phyloP scores from a whole-genome alignment of 495 filamentous ascomycete genomes.

The Echria macrotheca region DNA sequence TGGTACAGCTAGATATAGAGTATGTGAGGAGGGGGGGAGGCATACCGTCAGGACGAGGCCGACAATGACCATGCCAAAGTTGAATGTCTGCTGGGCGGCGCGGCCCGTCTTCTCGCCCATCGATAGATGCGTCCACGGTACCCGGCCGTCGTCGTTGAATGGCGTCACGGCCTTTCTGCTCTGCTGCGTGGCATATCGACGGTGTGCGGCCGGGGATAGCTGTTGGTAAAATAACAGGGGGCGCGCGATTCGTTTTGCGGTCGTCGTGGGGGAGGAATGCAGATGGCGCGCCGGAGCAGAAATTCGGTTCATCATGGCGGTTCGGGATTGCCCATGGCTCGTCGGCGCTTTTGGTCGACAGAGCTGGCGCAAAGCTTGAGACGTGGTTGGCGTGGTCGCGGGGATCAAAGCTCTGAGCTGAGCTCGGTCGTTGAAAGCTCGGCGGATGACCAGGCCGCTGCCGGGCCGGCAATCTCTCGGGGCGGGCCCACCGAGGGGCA shows the following conservation, averaged over 20 bases:
- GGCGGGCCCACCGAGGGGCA: constrained; percentile 11
- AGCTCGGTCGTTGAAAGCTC: not conserved
- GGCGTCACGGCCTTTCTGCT: constrained; percentile 65
- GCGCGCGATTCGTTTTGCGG: too few species aligned
- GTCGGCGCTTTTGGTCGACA: constrained; percentile 14
- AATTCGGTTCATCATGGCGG: constrained; percentile 25
- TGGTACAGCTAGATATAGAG: too few species aligned
- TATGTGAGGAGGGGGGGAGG: too few species aligned
- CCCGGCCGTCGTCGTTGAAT: constrained; percentile 72
- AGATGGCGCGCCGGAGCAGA: constrained; percentile 13
- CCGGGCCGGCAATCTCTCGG: constrained; percentile 25
- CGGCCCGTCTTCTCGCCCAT: constrained; percentile 72
- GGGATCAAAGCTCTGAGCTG: constrained; percentile 8
- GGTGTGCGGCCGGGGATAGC: constrained; percentile 9
- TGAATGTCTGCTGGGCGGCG: constrained; percentile 85
- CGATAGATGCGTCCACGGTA: constrained; percentile 73
- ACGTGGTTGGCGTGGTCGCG: not conserved
- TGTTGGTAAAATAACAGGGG: too few species aligned
- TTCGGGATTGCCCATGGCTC: constrained; percentile 22
- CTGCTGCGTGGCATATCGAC: constrained; percentile 32
- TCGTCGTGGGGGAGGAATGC: constrained; percentile 5
- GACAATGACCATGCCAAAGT: constrained; percentile 69
- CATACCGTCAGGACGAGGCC: constrained; percentile 72
- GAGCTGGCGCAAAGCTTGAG: not conserved
- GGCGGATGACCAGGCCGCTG: constrained; percentile 2